phyloP scores from a whole-genome alignment of 371 early-diverging fungal species.

The Actinomucor elegans region DNA sequence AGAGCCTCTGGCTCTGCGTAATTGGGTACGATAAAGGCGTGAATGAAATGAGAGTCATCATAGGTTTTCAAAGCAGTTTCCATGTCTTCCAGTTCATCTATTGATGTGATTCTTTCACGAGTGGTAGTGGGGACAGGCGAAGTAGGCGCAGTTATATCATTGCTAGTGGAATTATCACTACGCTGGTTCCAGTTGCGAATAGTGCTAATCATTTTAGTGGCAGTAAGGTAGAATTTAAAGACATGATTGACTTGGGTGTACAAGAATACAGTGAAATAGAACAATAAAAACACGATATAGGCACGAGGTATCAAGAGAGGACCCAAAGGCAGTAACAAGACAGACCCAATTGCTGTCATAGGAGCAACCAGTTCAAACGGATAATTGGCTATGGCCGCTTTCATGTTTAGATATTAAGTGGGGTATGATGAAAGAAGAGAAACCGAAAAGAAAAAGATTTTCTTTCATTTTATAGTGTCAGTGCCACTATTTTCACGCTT shows the following conservation, averaged over 20 bases:
- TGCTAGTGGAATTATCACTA: background rate
- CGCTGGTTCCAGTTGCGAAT: slow-evolving; percentile 49
- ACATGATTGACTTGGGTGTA: slow-evolving; percentile 56
- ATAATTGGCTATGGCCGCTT: slow-evolving; percentile 28
- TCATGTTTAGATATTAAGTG: slow-evolving; percentile 13
- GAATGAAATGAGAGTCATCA: slow-evolving; percentile 36
- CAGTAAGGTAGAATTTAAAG: slow-evolving; percentile 53
- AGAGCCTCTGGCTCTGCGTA: slow-evolving; percentile 59
- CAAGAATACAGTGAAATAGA: slow-evolving; percentile 51
- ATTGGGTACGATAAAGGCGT: slow-evolving; percentile 61
- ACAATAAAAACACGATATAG: slow-evolving; percentile 49
- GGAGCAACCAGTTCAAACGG: slow-evolving; percentile 57
- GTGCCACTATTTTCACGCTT: too few species aligned
- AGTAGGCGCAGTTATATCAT: slow-evolving; percentile 2
- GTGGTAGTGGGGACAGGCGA: slow-evolving; percentile 7
- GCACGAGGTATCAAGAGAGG: slow-evolving; percentile 54
- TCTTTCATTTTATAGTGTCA: too few species aligned
- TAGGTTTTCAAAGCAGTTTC: slow-evolving; percentile 37
- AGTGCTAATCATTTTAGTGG: slow-evolving; percentile 37
- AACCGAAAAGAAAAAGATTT: slow-evolving; percentile 8
- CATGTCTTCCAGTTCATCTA: slow-evolving; percentile 43
- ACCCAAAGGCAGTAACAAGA: slow-evolving; percentile 48
- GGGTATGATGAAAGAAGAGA: slow-evolving; percentile 1
- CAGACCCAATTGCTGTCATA: slow-evolving; percentile 49
- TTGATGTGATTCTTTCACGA: slow-evolving; percentile 25